Evolutionary conservation across 2,329 filamentous ascomycete genomes (phyloP), one percentile per base, ranked within the genome.

Genomic region (Talaromyces sp.): DNA sequence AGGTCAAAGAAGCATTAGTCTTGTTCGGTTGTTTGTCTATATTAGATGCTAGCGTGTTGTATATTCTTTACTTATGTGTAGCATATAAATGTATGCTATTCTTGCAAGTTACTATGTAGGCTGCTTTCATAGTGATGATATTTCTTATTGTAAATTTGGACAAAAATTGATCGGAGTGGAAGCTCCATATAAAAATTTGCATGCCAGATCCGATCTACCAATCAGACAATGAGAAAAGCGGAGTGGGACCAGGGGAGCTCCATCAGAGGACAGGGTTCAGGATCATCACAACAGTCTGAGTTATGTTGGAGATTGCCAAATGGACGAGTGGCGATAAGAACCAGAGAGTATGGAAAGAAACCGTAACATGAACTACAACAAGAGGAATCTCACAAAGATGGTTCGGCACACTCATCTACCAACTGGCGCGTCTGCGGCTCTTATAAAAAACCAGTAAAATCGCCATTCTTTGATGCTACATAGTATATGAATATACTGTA

Each of bases 1-100:
- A 71, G 76, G 59, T 75, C 74, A 9, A 77, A 73, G 67, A 76
- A 75, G 67, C 68, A 77, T 62, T 75, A 65, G 28, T 21, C 9
- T 46, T 15, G 15, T 19, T 19, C 11, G 8, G 63, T 56, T 56
- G 50, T 25, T 57, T 60, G 59, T 62, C 61, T 61, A 60, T 62
- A 31, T 50, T 58, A 17, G 15, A 37, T 48, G 15, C 22, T 8
- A 35, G 28, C 36, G 17, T 15, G 39, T 25, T 50, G 21, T 56
- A 53, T 43, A 59, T 52, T 22, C 22, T 19, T 3, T 33, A 5
- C 6, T 45, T 22, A 19, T 33, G 31, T 9, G 7, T 33, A 33
- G 10, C 21, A 45, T 28, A 5, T 33, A 4, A 33, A 31, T 45
- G 41, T n/a, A 19, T 31, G 43, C 25, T 35, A 33, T 8, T 33